Conservation (phyloP, 345 rosid genomes). For the Eucalyptus marginata region DNA sequence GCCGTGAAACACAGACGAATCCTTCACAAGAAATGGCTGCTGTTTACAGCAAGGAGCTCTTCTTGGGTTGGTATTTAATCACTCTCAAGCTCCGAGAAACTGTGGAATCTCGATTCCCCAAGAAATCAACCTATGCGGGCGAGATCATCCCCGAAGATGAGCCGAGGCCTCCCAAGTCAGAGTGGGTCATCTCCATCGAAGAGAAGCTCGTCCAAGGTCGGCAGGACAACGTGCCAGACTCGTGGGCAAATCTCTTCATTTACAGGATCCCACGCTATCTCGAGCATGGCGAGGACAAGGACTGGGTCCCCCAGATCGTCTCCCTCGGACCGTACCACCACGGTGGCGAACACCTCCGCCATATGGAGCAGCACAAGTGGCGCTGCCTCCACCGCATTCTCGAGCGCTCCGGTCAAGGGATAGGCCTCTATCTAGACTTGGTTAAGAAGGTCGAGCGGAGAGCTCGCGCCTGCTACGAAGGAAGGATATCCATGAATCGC, state of each 20-base stretch:
- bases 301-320: slow-evolving; percentile 58
- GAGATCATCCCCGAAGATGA: too few relatives aligned
- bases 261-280: slow-evolving; percentile 42
- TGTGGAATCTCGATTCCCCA: too few relatives aligned
- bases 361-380: slow-evolving; percentile 81
- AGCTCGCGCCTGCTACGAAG: slow-evolving; percentile 59
- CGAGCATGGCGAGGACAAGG: slow-evolving; percentile 53
- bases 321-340: slow-evolving; percentile 89
- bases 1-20: too few relatives aligned
- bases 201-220: slow-evolving; percentile 40
- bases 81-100: too few relatives aligned
- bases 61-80: too few relatives aligned
- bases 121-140: too few relatives aligned
- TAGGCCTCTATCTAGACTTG: slow-evolving; percentile 37
- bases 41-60: too few relatives aligned
- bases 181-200: slow-evolving; percentile 59
- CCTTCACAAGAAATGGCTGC: too few relatives aligned
- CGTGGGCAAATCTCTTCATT: slow-evolving; percentile 46
- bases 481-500: slow-evolving; percentile 31
- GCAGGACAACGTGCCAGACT: slow-evolving; percentile 37
- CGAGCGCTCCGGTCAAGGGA: slow-evolving; percentile 37
- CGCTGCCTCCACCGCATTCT: slow-evolving; percentile 54
- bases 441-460: slow-evolving; percentile 44
- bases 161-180: slow-evolving; percentile 13
- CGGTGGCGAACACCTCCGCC: slow-evolving; percentile 42